Conservation (phyloP, 1,139 yeast genomes). For the Protomyces arabidopsidicola region DNA sequence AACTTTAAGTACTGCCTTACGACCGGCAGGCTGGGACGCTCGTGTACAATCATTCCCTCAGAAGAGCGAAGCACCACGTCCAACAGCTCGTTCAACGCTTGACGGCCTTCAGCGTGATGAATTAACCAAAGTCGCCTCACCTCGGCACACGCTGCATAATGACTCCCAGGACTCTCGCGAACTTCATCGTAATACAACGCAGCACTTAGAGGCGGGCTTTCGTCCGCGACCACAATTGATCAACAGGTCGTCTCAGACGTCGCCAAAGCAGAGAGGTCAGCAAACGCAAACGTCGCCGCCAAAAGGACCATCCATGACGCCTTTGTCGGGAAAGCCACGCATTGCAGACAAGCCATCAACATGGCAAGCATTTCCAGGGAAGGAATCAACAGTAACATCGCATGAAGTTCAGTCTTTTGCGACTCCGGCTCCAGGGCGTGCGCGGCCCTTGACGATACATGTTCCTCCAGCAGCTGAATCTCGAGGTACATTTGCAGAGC, state of each 20-base stretch:
- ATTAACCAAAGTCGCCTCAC: no score
- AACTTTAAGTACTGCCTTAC: no score
- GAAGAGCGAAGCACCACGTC: no score
- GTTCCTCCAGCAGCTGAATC: not conserved
- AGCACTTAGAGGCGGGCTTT: not conserved
- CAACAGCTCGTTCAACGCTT: no score
- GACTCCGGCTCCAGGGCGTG: conserved; percentile 5
- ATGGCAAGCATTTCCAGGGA: no score
- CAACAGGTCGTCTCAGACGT: conserved; percentile 15
- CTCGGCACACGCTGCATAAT: not conserved
- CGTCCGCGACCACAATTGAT: conserved; percentile 5
- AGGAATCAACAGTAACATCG: no score
- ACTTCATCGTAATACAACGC: not conserved
- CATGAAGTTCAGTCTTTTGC: no score
- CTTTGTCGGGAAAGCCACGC: not conserved
- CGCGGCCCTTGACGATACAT: conserved; percentile 9
- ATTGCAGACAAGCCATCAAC: not conserved
- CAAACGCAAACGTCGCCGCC: conserved; percentile 20
- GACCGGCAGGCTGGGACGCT: no score
- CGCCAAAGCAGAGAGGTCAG: conserved; percentile 12
- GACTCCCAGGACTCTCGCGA: not conserved
- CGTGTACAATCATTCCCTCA: no score
- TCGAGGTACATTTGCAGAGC: not conserved
- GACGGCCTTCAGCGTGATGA: no score
- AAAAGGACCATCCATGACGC: not conserved